Percentiles rank a stretch among this genome's conserved stretches.
Conservation (phyloP, 2,329 filamentous ascomycete species). For the Calonectria pauciramosa region DNA sequence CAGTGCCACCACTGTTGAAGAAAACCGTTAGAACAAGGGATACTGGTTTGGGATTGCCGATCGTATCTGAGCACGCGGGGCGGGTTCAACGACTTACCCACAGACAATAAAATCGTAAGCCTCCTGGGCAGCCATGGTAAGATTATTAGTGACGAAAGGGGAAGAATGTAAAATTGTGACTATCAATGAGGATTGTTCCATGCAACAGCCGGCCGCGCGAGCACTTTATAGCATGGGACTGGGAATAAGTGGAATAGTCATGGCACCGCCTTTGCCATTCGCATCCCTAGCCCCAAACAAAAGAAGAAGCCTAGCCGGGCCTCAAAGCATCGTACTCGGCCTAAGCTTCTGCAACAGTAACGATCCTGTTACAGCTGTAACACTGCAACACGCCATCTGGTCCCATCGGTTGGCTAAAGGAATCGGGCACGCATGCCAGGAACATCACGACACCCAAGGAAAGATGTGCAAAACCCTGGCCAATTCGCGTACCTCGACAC, state of each 20-base stretch:
- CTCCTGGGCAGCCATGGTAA: conserved; percentile 38
- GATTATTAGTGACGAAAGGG: background rate
- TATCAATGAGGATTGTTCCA: background rate
- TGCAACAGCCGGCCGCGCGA: background rate
- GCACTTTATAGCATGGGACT: conserved; percentile 15
- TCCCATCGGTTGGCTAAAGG: background rate
- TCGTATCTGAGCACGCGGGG: background rate
- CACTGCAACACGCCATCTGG: conserved; percentile 18
- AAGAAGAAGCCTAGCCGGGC: conserved; percentile 1
- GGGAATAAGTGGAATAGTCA: background rate
- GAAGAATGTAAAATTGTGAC: background rate
- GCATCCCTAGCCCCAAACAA: background rate
- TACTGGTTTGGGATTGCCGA: conserved; percentile 1
- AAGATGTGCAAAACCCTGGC: conserved; percentile 7
- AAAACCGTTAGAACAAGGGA: conserved; percentile 22
- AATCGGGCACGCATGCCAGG: background rate
- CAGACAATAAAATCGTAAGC: conserved; percentile 52
- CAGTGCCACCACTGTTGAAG: conserved; percentile 49
- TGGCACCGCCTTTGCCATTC: background rate
- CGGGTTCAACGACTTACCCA: conserved; percentile 45
- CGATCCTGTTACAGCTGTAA: conserved; percentile 18
- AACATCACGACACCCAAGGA: background rate
- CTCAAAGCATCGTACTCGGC: conserved; percentile 22
- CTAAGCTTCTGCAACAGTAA: conserved; percentile 25
- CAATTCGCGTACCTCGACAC: background rate